Conservation (phyloP, 441 rosid genomes). For the Populus hybrid region DNA sequence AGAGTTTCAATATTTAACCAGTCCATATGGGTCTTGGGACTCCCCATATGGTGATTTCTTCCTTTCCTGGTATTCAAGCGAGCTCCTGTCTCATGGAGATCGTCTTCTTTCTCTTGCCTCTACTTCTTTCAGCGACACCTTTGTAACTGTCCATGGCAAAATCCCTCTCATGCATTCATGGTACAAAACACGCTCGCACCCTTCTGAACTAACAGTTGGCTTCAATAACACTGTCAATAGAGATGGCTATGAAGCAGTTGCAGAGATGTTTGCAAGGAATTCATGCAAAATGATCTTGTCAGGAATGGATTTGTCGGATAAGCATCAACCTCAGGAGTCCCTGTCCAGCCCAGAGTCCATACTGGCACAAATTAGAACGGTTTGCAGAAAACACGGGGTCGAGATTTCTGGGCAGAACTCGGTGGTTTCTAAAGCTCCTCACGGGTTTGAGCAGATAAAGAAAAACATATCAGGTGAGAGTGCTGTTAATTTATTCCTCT, state of each 20-base stretch:
- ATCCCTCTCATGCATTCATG: slow-evolving; percentile 69
- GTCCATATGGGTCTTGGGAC: slow-evolving; percentile 75
- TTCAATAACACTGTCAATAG: slow-evolving; percentile 52
- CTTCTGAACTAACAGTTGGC: slow-evolving; percentile 79
- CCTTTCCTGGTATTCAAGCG: slow-evolving; percentile 80
- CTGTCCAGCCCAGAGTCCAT: slow-evolving; percentile 66
- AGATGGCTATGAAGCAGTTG: slow-evolving; percentile 59
- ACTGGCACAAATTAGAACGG: slow-evolving; percentile 48
- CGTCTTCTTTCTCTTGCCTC: slow-evolving; percentile 66
- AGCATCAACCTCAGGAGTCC: slow-evolving; percentile 41
- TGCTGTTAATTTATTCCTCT: slow-evolving; percentile 39
- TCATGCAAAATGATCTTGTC: slow-evolving; percentile 81
- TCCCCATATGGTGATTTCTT: slow-evolving; percentile 75
- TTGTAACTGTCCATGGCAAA: slow-evolving; percentile 51
- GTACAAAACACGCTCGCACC: slow-evolving; percentile 64
- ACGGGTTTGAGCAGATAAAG: slow-evolving; percentile 62
- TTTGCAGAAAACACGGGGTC: slow-evolving; percentile 64
- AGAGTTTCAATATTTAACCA: slow-evolving; percentile 62
- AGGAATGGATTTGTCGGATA: slow-evolving; percentile 74
- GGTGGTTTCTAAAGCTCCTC: slow-evolving; percentile 28
- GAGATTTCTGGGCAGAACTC: slow-evolving; percentile 75
- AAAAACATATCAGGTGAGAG: slow-evolving; percentile 43
- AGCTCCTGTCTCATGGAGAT: slow-evolving; percentile 64
- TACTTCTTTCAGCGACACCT: slow-evolving; percentile 34
- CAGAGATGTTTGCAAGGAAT: slow-evolving; percentile 60